Evolutionary conservation across 805 yeast species (phyloP).

Genomic region (Candida multigemmis): DNA sequence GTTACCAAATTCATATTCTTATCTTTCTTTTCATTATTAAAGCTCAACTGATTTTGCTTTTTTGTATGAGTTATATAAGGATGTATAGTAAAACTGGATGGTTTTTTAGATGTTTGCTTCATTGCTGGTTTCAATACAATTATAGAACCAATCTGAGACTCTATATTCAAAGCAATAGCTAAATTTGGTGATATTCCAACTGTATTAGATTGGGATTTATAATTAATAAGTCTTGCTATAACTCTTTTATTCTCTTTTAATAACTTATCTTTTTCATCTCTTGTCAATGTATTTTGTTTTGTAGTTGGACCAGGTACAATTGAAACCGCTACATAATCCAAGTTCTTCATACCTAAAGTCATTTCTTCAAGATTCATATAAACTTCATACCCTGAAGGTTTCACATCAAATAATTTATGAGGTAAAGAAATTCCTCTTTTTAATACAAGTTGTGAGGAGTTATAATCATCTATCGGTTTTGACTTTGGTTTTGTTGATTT

Average conservation of each 20-base stretch:
- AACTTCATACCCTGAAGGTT: slow-evolving; percentile 28
- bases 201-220: slow-evolving; percentile 16
- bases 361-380: slow-evolving; percentile 36
- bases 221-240: slow-evolving; percentile 42
- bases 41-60: slow-evolving; percentile 15
- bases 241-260: slow-evolving; percentile 31
- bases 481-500: slow-evolving; percentile 17
- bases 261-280: slow-evolving; percentile 7
- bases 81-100: slow-evolving; percentile 38
- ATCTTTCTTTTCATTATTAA: slow-evolving; percentile 21
- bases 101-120: slow-evolving; percentile 22
- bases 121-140: slow-evolving; percentile 42
- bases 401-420: slow-evolving; percentile 25
- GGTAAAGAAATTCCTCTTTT: slow-evolving; percentile 52
- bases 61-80: slow-evolving; percentile 44
- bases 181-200: slow-evolving; percentile 47
- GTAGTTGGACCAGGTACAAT: slow-evolving; percentile 42
- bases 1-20: slow-evolving; percentile 9
- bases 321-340: slow-evolving; percentile 42
- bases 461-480: slow-evolving; percentile 13
- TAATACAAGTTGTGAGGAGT: slow-evolving; percentile 27
- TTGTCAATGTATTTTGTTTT: slow-evolving; percentile 8
- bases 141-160: slow-evolving; percentile 40
- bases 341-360: slow-evolving; percentile 18
- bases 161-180: slow-evolving; percentile 48